These are phyloP conservation scores for Dendrobium officinale DNA, from an alignment of 106 monocot genomes.

Conservation along the genomic window DNA sequence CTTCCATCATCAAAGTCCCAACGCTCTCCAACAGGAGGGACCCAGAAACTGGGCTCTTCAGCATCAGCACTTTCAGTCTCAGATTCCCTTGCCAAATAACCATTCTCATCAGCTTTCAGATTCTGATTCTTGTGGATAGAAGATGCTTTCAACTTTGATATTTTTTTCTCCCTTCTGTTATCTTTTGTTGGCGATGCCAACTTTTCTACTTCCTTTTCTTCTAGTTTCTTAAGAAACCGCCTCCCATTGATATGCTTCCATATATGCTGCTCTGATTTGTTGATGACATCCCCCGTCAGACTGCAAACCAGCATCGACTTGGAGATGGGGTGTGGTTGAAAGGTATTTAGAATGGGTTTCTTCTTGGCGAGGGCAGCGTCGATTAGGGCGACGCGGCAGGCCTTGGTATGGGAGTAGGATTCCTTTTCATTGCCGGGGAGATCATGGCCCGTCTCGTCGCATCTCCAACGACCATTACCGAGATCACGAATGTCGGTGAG, in stretches of 20 bases:
- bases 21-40: conserved; percentile 74
- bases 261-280: conserved; percentile 87
- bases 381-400: conserved; percentile 73
- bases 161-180: conserved; percentile 19
- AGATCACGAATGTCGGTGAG: conserved; percentile 50
- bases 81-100: conserved; percentile 8
- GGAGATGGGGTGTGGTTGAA: conserved; percentile 50
- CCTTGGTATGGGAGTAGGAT: conserved; percentile 46
- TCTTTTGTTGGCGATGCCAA: conserved; percentile 12
- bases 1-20: conserved; percentile 92
- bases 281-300: conserved; percentile 72
- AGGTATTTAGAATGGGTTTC: conserved; percentile 70
- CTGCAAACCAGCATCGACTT: conserved; percentile 84
- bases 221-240: conserved; percentile 43
- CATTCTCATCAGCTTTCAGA: conserved; percentile 11
- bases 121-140: conserved; percentile 19
- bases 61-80: conserved; percentile 14
- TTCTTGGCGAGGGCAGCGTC: conserved; percentile 45
- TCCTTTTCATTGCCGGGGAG: conserved; percentile 53
- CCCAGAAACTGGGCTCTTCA: conserved; percentile 75
- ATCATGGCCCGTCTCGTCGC: conserved; percentile 90
- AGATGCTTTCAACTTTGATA: conserved; percentile 6
- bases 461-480: conserved; percentile 57
- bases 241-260: conserved; percentile 94
- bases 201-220: conserved; percentile 24